Percentiles rank a stretch among this genome's conserved stretches.
These are phyloP conservation scores for Ilex asprella DNA, from an alignment of 257 asterid species.

Conservation along the genomic window DNA sequence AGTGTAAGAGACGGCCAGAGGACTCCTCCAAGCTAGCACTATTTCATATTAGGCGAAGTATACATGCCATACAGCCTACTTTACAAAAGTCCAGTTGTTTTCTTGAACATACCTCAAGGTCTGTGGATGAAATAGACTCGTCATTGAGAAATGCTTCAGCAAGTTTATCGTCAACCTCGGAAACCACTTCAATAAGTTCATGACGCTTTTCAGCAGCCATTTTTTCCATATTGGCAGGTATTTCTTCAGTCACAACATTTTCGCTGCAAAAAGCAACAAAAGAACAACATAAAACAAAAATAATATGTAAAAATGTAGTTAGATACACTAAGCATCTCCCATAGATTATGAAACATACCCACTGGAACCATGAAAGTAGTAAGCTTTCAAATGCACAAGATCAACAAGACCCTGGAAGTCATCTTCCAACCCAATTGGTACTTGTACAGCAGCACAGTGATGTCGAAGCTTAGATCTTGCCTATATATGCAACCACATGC, in stretches of 20 bases:
- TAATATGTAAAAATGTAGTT: conserved; percentile 4
- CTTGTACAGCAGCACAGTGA: conserved; percentile 95
- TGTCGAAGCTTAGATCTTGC: conserved; percentile 95
- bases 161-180: conserved; percentile 94
- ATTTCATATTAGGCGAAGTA: too few species aligned
- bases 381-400: conserved; percentile 78
- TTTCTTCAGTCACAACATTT: conserved; percentile 59
- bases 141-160: conserved; percentile 88
- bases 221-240: conserved; percentile 70
- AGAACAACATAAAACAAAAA: conserved; percentile 2
- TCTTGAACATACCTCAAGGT: conserved; percentile 61
- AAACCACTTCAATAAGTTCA: conserved; percentile 78
- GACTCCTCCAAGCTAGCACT: too few species aligned
- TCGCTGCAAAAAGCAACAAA: conserved; percentile 46
- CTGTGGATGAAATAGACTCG: conserved; percentile 75
- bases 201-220: conserved; percentile 75
- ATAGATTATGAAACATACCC: conserved; percentile 60
- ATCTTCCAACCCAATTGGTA: conserved; percentile 93
- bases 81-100: background rate
- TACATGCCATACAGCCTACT: too few species aligned
- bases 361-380: conserved; percentile 75
- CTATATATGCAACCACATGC: conserved; percentile 21
- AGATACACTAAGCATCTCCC: conserved; percentile 9
- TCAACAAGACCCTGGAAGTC: conserved; percentile 91
- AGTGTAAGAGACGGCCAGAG: too few species aligned